Conservation (phyloP, 2,329 filamentous ascomycete genomes). For the Neurospora sp. region DNA sequence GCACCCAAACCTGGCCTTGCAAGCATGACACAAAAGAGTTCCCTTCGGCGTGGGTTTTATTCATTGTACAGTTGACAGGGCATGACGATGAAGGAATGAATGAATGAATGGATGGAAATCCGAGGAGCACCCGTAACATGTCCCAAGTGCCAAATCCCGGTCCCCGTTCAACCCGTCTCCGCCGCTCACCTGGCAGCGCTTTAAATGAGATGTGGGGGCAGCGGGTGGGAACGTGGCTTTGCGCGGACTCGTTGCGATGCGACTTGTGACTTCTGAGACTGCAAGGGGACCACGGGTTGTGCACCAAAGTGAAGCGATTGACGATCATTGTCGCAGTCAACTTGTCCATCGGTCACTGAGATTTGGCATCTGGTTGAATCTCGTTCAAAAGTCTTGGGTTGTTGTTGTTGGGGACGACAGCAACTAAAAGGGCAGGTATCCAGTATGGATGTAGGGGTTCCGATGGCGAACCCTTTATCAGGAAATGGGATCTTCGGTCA, state of each 20-base stretch:
- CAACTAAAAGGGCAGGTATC: background rate
- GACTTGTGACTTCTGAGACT: background rate
- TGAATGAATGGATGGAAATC: background rate
- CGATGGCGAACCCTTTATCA: background rate
- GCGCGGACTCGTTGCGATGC: background rate
- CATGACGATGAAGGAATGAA: background rate
- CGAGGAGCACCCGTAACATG: background rate
- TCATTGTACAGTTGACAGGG: background rate
- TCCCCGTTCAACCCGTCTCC: background rate
- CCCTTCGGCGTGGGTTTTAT: background rate
- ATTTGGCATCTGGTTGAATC: background rate
- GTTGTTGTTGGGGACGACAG: background rate
- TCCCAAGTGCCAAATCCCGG: background rate
- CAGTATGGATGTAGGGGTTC: background rate
- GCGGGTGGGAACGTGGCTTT: background rate
- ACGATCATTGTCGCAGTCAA: background rate
- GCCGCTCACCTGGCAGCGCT: background rate
- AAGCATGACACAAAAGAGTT: background rate
- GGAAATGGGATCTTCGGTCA: background rate
- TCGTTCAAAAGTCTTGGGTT: background rate
- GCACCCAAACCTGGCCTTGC: background rate
- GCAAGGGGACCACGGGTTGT: background rate
- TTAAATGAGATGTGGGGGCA: constrained; percentile 6
- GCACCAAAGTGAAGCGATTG: background rate
- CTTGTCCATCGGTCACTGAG: background rate